These are phyloP conservation scores for Xylaria sp. DNA, from an alignment of 2,329 filamentous ascomycete species.

Conservation along the genomic window DNA sequence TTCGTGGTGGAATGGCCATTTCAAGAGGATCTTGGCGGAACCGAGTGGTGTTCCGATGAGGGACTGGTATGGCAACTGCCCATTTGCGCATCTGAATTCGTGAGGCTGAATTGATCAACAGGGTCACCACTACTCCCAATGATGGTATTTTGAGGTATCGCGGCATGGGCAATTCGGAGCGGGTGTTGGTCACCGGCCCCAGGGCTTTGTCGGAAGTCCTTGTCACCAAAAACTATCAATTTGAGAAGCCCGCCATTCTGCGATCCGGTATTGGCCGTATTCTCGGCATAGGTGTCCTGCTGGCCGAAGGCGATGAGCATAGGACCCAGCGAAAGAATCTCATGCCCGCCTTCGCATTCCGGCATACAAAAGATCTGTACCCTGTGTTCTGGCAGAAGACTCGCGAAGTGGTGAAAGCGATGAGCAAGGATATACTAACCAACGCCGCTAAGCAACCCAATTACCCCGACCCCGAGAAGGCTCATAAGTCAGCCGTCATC, in stretches of 20 bases:
- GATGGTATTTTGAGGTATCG: conserved; percentile 72
- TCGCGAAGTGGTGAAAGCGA: conserved; percentile 66
- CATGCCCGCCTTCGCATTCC: conserved; percentile 82
- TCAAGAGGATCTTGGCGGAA: conserved; percentile 45
- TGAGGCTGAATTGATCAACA: conserved; percentile 37
- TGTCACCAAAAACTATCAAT: conserved; percentile 72
- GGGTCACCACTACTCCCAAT: conserved; percentile 67
- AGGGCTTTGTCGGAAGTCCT: conserved; percentile 74
- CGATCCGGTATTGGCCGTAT: conserved; percentile 64
- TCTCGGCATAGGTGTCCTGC: conserved; percentile 72
- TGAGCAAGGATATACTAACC: conserved; percentile 57
- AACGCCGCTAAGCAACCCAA: conserved; percentile 37
- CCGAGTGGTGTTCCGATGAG: conserved; percentile 52
- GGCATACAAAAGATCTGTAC: conserved; percentile 84
- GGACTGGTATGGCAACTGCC: conserved; percentile 50
- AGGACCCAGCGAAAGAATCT: conserved; percentile 80
- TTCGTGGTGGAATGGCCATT: conserved; percentile 58
- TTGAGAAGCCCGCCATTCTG: conserved; percentile 64
- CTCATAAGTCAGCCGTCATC: conserved; percentile 50
- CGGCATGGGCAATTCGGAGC: conserved; percentile 45
- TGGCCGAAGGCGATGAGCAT: conserved; percentile 92
- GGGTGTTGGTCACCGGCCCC: conserved; percentile 56
- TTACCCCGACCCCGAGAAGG: conserved; percentile 40
- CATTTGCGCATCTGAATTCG: not conserved
- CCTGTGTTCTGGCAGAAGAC: conserved; percentile 84